phyloP scores from a whole-genome alignment of 129 eudicot genomes.

The Saposhnikovia divaricata region DNA sequence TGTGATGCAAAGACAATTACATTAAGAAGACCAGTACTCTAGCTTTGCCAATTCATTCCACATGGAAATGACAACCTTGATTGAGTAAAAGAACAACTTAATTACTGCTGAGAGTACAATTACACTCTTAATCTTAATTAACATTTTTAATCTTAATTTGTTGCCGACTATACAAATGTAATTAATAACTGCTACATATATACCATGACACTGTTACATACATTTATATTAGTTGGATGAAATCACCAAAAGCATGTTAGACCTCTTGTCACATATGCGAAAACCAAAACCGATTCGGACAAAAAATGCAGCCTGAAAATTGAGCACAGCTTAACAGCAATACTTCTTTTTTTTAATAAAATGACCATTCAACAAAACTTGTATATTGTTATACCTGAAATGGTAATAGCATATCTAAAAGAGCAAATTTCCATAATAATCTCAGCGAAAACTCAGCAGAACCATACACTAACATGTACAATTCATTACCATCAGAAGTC shows the following conservation, averaged over 20 bases:
- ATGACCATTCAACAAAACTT: background rate
- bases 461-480: slow-evolving; percentile 75
- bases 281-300: slow-evolving; percentile 32
- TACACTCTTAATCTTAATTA: no score
- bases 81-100: no score
- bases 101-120: no score
- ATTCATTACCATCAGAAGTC: slow-evolving; percentile 73
- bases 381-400: slow-evolving; percentile 45
- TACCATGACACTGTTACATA: no score
- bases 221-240: slow-evolving; percentile 2
- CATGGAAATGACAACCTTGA: no score
- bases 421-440: slow-evolving; percentile 65
- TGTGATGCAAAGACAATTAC: no score
- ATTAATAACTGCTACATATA: no score
- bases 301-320: no score
- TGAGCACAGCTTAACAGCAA: slow-evolving; percentile 10
- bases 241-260: slow-evolving; percentile 75
- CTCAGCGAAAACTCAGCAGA: slow-evolving; percentile 74
- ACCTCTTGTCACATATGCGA: slow-evolving; percentile 61
- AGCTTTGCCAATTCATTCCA: no score
- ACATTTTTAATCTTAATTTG: no score
- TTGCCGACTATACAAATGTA: no score
- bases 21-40: no score
- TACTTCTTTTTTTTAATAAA: background rate
- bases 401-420: slow-evolving; percentile 63